phyloP scores from a whole-genome alignment of 2,329 filamentous ascomycete genomes.

The Cercospora sp. region DNA sequence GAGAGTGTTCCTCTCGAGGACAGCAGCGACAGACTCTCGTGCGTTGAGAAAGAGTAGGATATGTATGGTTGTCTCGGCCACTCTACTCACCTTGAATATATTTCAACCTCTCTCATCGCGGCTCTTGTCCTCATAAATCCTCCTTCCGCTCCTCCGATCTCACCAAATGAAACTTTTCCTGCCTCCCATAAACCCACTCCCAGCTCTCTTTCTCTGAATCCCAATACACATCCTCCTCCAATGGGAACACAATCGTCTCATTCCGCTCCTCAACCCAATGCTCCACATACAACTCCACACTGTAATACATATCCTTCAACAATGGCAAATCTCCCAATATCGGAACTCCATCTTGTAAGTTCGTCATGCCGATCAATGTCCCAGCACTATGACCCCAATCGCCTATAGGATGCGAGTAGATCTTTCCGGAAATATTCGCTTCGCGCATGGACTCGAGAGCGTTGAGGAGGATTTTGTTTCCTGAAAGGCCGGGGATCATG shows the following conservation, averaged over 20 bases:
- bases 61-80: neutral
- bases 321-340: conserved; percentile 26
- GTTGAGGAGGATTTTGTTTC: conserved; percentile 22
- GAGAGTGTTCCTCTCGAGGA: neutral
- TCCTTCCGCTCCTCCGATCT: neutral
- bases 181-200: conserved; percentile 28
- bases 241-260: conserved; percentile 21
- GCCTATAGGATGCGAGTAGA: conserved; percentile 28
- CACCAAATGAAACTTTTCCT: conserved; percentile 27
- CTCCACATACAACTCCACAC: conserved; percentile 27
- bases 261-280: conserved; percentile 24
- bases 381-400: conserved; percentile 29
- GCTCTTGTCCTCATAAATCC: neutral
- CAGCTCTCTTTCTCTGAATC: conserved; percentile 17
- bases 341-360: conserved; percentile 25
- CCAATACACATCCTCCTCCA: conserved; percentile 31
- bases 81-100: neutral
- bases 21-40: neutral
- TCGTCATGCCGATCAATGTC: conserved; percentile 27
- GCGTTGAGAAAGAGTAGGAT: neutral
- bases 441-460: conserved; percentile 14
- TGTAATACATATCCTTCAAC: conserved; percentile 25
- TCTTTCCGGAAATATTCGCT: conserved; percentile 20
- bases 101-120: neutral
- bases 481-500: conserved; percentile 21